Evolutionary conservation across 441 rosid species (phyloP), one percentile per base, ranked within the genome.

Genomic region (Populus hybrid): DNA sequence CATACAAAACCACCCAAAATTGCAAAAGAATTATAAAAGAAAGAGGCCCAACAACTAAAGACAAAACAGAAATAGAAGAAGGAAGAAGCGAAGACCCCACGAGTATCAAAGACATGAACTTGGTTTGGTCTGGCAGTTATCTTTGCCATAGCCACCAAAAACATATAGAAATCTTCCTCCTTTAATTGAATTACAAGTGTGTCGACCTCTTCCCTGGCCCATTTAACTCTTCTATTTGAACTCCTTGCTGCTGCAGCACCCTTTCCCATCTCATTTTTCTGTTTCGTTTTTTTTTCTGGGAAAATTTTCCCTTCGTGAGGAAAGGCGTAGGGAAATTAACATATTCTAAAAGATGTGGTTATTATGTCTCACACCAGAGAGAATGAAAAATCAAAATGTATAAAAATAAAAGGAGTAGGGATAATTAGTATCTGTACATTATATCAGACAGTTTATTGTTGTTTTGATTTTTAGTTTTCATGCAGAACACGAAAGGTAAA

Each of bases 141-240:
- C 97, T 74, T 83, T 85, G 79, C 97, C 96, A 82, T 96, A 96
- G 57, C 99, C 98, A 83, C 99, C 99, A 72, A 92, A 94, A 26
- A 96, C 92, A 71, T 92, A 96, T 75, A 96, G 94, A 87, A 91
- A 88, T 83, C 86, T 85, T 74, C 97, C 97, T 38, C 95, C 94
- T 82, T 85, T 90, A 76, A 91, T 84, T 84, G 96, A 84, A 91
- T 96, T 94, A 83, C 97, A 91, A 74, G 98, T 91, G 85, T 96
- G 99, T 70, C 98, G 98, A 94, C 91, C 98, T 91, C 84, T 91
- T 91, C 19, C 97, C 97, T 73, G 98, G 98, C 78, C 94, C 95
- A 78, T 85, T 83, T 78, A 76, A 75, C 87, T 88, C 78, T 72
- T 83, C 57, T 65, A 83, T 65, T 46, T 80, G 80, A 71, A 74